Conservation (phyloP, 345 rosid genomes). For the Raphanus raphanistrum region DNA sequence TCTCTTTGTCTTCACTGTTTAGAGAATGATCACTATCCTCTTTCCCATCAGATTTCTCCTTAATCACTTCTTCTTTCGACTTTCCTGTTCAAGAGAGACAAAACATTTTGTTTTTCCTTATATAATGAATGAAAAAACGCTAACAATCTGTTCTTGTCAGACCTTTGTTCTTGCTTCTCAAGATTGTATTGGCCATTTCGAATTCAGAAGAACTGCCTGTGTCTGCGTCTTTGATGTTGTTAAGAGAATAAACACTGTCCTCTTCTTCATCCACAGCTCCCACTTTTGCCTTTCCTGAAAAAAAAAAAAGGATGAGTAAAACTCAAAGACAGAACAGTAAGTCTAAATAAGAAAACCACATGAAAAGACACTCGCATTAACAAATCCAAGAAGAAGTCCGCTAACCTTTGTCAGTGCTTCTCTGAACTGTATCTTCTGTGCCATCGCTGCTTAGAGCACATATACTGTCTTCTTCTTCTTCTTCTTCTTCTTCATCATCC, state of each 20-base stretch:
- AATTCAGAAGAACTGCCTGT: slow-evolving; percentile 5
- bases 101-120: background rate
- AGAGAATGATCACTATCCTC: slow-evolving; percentile 9
- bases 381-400: background rate
- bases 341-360: slow-evolving; percentile 1
- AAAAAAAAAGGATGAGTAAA: no score
- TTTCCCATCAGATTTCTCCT: slow-evolving; percentile 12
- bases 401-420: slow-evolving; percentile 18
- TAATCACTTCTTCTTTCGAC: slow-evolving; percentile 4
- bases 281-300: slow-evolving; percentile 22
- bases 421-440: background rate
- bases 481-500: background rate
- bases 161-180: slow-evolving; percentile 16
- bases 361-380: background rate
- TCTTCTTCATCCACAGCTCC: slow-evolving; percentile 21
- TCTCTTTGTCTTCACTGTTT: background rate
- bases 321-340: background rate
- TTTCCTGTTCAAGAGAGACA: slow-evolving; percentile 26
- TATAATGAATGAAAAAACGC: background rate
- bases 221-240: background rate
- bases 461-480: background rate
- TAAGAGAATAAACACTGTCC: background rate
- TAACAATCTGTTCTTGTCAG: background rate
- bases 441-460: slow-evolving; percentile 3
- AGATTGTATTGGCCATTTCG: background rate